A percentile compares a stretch with the other conserved stretches of the same genome.
Evolutionary conservation across 371 early-diverging fungal genomes (phyloP).

Genomic region (Syncephalastrum monosporum): DNA sequence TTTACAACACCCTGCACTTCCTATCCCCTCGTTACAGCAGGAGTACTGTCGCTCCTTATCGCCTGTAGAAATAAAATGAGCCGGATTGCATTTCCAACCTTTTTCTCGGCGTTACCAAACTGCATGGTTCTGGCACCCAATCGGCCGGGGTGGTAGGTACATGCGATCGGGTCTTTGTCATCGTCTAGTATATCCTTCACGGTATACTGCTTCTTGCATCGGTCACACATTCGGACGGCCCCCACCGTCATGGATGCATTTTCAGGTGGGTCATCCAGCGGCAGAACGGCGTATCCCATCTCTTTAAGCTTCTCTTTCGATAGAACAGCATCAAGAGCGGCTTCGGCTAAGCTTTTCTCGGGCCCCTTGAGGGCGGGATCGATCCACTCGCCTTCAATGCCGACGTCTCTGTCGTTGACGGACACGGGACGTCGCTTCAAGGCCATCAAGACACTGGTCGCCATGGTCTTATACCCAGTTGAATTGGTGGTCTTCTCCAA

Average conservation of each 20-base stretch:
- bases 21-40: constrained; percentile 48
- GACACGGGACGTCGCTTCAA: constrained; percentile 49
- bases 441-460: constrained; percentile 39
- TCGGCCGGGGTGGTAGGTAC: constrained; percentile 43
- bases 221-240: constrained; percentile 35
- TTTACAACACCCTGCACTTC: constrained; percentile 45
- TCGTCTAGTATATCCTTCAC: constrained; percentile 35
- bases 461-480: constrained; percentile 51
- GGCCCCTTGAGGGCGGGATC: constrained; percentile 19
- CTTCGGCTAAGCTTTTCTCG: constrained; percentile 7
- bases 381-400: constrained; percentile 50
- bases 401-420: constrained; percentile 31
- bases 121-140: constrained; percentile 22
- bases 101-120: constrained; percentile 21
- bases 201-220: constrained; percentile 46
- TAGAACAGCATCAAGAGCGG: constrained; percentile 20
- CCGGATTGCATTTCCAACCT: too few species aligned
- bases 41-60: constrained; percentile 40
- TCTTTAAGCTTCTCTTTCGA: constrained; percentile 23
- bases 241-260: constrained; percentile 16
- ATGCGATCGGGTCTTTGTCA: constrained; percentile 28
- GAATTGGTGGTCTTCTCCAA: constrained; percentile 22
- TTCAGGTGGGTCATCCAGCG: constrained; percentile 2
- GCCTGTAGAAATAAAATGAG: constrained; percentile 17
- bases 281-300: constrained; percentile 32